phyloP scores from a whole-genome alignment of 805 yeast species.

The Ogataea nonfermentans region DNA sequence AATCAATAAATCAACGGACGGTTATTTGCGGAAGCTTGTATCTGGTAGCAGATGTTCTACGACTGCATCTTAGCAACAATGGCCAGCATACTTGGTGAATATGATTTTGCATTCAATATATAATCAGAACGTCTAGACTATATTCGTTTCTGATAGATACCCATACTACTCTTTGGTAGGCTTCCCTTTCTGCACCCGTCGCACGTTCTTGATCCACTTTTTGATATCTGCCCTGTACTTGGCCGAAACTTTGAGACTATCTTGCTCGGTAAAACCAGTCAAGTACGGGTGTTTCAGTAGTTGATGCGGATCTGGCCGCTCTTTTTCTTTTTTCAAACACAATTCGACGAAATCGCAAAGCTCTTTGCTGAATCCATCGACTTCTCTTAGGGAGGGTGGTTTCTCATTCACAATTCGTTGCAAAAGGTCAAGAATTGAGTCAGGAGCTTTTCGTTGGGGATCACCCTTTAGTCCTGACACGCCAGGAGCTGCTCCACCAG shows the following conservation, averaged over 20 bases:
- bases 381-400: conserved; percentile 64
- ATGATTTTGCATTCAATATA: conserved; percentile 1
- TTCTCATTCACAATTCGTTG: conserved; percentile 93
- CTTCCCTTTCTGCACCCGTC: conserved; percentile 38
- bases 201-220: conserved; percentile 37
- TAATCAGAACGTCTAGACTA: background rate
- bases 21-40: conserved; percentile 74
- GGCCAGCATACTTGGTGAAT: conserved; percentile 5
- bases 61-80: conserved; percentile 27
- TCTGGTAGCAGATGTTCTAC: conserved; percentile 55
- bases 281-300: conserved; percentile 44
- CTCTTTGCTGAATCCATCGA: conserved; percentile 44
- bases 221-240: conserved; percentile 30
- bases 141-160: background rate
- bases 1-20: conserved; percentile 22
- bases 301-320: conserved; percentile 72
- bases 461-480: conserved; percentile 22
- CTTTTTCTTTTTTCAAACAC: conserved; percentile 73
- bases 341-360: conserved; percentile 68
- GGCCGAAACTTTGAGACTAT: conserved; percentile 30
- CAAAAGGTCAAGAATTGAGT: conserved; percentile 84
- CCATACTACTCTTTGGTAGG: conserved; percentile 17
- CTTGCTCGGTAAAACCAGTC: conserved; percentile 28
- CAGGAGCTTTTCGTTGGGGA: conserved; percentile 45
- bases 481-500: conserved; percentile 34